A percentile compares a stretch with the other conserved stretches of the same genome.
Evolutionary conservation across 352 stramenopile genomes (phyloP).

Genomic region (Globisporangium megalacanthum): DNA sequence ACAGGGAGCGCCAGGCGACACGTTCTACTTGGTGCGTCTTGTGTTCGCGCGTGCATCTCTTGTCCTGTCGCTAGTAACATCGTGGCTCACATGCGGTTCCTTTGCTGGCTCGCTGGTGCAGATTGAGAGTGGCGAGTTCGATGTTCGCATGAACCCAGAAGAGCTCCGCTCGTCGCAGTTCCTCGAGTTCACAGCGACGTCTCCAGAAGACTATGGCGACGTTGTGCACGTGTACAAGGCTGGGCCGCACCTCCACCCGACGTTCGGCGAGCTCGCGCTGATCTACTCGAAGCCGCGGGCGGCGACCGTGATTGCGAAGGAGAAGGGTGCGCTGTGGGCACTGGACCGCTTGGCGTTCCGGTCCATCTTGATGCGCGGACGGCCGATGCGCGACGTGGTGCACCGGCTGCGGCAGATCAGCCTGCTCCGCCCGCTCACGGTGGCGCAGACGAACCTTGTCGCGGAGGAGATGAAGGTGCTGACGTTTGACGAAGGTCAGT

Average conservation of each 20-base stretch:
- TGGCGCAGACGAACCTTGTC: conserved; percentile 87
- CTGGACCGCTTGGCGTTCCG: conserved; percentile 93
- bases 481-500: conserved; percentile 72
- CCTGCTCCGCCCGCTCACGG: conserved; percentile 75
- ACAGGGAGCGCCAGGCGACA: conserved; percentile 90
- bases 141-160: conserved; percentile 55
- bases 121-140: conserved; percentile 75
- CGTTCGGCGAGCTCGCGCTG: conserved; percentile 84
- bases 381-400: conserved; percentile 74
- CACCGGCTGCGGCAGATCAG: conserved; percentile 77
- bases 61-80: not conserved
- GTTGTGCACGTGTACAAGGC: conserved; percentile 75
- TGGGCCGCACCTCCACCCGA: conserved; percentile 51
- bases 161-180: conserved; percentile 17
- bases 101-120: conserved; percentile 7
- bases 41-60: not conserved
- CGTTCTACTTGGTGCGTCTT: conserved; percentile 87
- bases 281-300: conserved; percentile 84
- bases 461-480: conserved; percentile 86
- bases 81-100: not conserved
- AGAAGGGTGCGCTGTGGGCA: conserved; percentile 76
- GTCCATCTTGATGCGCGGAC: conserved; percentile 87
- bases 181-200: conserved; percentile 1
- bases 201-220: conserved; percentile 45
- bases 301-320: conserved; percentile 61